Conservation (phyloP, 1,284 basidiomycete genomes). For the Hymenochaete sp. region DNA sequence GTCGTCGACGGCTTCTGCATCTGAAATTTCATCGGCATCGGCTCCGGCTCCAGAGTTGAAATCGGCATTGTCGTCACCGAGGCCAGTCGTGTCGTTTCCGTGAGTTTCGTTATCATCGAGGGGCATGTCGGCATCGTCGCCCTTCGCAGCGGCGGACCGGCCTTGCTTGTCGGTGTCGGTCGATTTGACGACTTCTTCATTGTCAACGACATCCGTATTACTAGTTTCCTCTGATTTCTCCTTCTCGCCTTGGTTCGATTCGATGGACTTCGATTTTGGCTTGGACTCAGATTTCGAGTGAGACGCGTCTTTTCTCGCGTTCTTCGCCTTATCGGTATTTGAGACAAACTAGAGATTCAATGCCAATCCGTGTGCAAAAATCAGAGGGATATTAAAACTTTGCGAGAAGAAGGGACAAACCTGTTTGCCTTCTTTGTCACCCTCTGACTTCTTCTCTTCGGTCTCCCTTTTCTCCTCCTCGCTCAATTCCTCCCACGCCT, state of each 20-base stretch:
- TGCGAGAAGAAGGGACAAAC: background rate
- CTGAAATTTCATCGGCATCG: too few species aligned
- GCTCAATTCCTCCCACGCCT: slow-evolving; percentile 16
- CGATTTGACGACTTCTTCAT: too few species aligned
- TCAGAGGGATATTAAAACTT: background rate
- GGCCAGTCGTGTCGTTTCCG: too few species aligned
- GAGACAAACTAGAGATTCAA: slow-evolving; percentile 10
- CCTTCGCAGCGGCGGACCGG: too few species aligned
- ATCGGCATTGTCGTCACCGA: too few species aligned
- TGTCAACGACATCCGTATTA: background rate
- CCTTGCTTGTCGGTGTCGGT: too few species aligned
- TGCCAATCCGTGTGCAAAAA: background rate
- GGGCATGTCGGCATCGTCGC: too few species aligned
- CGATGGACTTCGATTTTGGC: too few species aligned
- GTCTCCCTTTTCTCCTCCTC: slow-evolving; percentile 17
- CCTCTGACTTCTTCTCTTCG: slow-evolving; percentile 12
- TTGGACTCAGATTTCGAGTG: too few species aligned
- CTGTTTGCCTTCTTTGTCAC: slow-evolving; percentile 14
- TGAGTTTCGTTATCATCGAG: too few species aligned
- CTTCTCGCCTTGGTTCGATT: background rate
- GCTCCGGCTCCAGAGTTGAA: too few species aligned
- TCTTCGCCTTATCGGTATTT: slow-evolving; percentile 12
- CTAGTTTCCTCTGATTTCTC: background rate
- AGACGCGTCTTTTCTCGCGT: slow-evolving; percentile 13
- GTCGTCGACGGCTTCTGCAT: background rate